Conservation (phyloP, 2,329 filamentous ascomycete species). For the Aspergillus pseudoglaucus region DNA sequence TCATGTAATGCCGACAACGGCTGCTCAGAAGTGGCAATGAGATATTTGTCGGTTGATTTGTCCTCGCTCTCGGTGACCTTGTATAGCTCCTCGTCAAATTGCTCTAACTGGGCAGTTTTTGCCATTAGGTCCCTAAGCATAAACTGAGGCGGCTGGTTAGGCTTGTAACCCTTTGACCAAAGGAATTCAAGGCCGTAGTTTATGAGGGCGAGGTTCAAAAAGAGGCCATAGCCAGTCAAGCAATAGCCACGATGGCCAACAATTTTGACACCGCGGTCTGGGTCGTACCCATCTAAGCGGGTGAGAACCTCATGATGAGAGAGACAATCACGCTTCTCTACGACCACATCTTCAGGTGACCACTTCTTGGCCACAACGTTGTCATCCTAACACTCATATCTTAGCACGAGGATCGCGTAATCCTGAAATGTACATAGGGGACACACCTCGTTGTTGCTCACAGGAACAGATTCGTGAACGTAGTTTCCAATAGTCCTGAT, state of each 20-base stretch:
- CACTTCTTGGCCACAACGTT: slow-evolving; percentile 72
- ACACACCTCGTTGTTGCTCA: slow-evolving; percentile 70
- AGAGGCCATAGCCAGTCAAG: slow-evolving; percentile 80
- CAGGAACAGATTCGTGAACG: slow-evolving; percentile 80
- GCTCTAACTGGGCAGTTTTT: slow-evolving; percentile 93
- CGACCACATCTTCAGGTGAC: slow-evolving; percentile 67
- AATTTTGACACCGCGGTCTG: slow-evolving; percentile 86
- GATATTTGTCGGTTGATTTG: slow-evolving; percentile 77
- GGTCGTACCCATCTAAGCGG: slow-evolving; percentile 84
- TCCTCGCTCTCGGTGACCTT: slow-evolving; percentile 84
- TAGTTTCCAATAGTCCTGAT: slow-evolving; percentile 81
- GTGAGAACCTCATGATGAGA: slow-evolving; percentile 94
- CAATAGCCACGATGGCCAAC: slow-evolving; percentile 94
- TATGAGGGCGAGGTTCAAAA: slow-evolving; percentile 85
- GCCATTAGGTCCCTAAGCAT: slow-evolving; percentile 96
- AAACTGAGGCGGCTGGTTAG: slow-evolving; percentile 83
- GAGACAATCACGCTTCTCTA: slow-evolving; percentile 70
- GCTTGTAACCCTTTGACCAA: slow-evolving; percentile 69
- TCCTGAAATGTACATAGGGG: neutral
- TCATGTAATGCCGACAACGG: slow-evolving; percentile 89
- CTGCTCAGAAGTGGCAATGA: slow-evolving; percentile 84
- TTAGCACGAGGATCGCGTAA: neutral
- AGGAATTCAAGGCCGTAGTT: slow-evolving; percentile 94
- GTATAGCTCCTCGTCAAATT: slow-evolving; percentile 97
- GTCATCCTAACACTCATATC: slow-evolving; percentile 54